phyloP scores from a whole-genome alignment of 177 flowering plant species.

The Telopea speciosissima region DNA sequence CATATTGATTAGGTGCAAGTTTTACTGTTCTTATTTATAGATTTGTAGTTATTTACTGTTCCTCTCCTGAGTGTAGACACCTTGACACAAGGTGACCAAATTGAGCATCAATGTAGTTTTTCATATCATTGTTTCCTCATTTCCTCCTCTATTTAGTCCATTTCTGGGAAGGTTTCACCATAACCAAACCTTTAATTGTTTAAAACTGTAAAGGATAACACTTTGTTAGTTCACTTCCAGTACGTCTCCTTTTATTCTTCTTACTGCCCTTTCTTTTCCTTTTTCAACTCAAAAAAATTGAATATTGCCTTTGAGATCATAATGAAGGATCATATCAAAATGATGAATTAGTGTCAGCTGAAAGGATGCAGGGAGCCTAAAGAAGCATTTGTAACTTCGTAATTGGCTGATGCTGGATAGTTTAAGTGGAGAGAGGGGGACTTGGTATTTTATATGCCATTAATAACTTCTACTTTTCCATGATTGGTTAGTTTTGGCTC shows the following conservation, averaged over 20 bases:
- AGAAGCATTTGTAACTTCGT: neutral
- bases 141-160: no score
- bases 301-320: neutral
- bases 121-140: no score
- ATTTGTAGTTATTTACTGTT: no score
- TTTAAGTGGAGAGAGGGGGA: no score
- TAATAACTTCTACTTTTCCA: neutral
- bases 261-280: neutral
- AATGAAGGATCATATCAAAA: neutral
- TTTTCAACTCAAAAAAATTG: neutral
- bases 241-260: neutral
- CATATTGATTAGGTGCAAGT: no score
- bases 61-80: no score
- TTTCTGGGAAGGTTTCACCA: neutral
- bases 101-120: no score
- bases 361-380: neutral
- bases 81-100: no score
- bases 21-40: no score
- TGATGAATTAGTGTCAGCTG: neutral
- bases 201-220: neutral
- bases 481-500: neutral
- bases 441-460: no score
- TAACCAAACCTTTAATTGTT: neutral
- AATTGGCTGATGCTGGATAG: no score
- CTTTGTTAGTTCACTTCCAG: neutral